Base-by-base conservation (phyloP, 306 rosid species). In the Vigna trinervia region DNA sequence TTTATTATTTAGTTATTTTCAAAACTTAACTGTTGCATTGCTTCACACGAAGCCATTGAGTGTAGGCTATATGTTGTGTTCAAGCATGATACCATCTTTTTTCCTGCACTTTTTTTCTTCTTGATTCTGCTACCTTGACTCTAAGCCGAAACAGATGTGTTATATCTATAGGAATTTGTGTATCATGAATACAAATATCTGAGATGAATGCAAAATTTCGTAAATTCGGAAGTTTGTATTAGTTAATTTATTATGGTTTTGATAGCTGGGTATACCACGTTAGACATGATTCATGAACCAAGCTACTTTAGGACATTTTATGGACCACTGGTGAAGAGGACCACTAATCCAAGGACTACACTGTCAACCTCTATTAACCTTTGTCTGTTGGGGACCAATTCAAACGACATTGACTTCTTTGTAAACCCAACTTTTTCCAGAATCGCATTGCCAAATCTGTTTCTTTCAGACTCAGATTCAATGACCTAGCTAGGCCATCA, bases 281-380 rank as follows among this genome's bases (percentile, higher is more conserved):
- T 15, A 15, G 3, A 7, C 71, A 46, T 69, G 85, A 73, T 84
- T 78, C 81, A 84, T 85, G 80, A 82, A 82, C 85, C 28, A n/a
- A 70, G 69, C 83, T 52, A 28, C 76, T 61, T 66, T 72, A 58
- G 38, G 32, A 51, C 85, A 69, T 13, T 59, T 74, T 34, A 71
- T 47, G 85, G 86, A 86, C 89, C 92, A 83, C 77, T 46, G 50
- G 5, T 5, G 26, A 45, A 53, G 36, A 68, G 84, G 89, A 87
- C 87, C 86, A 86, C 85, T 60, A 32, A 6, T 84, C 62, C 32
- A 58, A 14, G 70, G 78, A 60, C 71, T 62, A 54, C 19, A 52
- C 13, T 63, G 19, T n/a, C 45, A 38, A 39, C 51, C 9, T 62
- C 57, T 6, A 5, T 74, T 17, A 26, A 12, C 19, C 75, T 15